These are phyloP conservation scores for Arthrobotrys conoides DNA, from an alignment of 2,329 filamentous ascomycete genomes.

Conservation along the genomic window DNA sequence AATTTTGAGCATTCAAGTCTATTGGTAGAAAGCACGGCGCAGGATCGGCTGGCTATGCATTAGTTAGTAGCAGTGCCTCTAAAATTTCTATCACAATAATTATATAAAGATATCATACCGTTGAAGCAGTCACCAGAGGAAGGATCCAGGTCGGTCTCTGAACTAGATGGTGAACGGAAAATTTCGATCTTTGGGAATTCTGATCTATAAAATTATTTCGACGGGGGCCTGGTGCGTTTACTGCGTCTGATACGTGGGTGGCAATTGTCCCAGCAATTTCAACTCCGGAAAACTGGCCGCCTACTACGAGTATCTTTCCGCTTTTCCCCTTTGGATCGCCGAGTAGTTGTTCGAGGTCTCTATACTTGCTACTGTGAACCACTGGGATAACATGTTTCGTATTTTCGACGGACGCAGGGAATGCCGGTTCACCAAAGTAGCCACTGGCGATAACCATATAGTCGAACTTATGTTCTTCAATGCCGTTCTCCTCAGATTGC, in stretches of 20 bases:
- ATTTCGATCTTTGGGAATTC: constrained; percentile 69
- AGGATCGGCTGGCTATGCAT: constrained; percentile 68
- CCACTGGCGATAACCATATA: constrained; percentile 80
- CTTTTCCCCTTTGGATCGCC: constrained; percentile 66
- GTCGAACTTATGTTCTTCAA: constrained; percentile 75
- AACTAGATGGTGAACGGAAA: constrained; percentile 77
- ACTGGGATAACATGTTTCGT: constrained; percentile 69
- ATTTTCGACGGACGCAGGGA: constrained; percentile 69
- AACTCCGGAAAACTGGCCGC: constrained; percentile 85
- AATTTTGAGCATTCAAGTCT: constrained; percentile 80
- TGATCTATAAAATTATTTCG: constrained; percentile 51
- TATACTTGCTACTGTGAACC: constrained; percentile 79
- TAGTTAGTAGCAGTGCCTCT: background rate
- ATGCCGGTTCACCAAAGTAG: constrained; percentile 77
- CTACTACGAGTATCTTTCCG: constrained; percentile 79
- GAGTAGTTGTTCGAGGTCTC: constrained; percentile 72
- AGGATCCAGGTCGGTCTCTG: constrained; percentile 81
- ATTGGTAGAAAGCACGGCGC: constrained; percentile 78
- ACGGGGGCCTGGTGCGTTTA: constrained; percentile 70
- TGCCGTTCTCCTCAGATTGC: constrained; percentile 66
- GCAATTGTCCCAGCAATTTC: constrained; percentile 82
- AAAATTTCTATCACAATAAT: background rate
- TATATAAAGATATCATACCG: constrained; percentile 66
- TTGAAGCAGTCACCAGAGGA: constrained; percentile 73
- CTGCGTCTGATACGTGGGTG: constrained; percentile 77